phyloP scores from a whole-genome alignment of 345 rosid species.

The Eucalyptus fibrosa region DNA sequence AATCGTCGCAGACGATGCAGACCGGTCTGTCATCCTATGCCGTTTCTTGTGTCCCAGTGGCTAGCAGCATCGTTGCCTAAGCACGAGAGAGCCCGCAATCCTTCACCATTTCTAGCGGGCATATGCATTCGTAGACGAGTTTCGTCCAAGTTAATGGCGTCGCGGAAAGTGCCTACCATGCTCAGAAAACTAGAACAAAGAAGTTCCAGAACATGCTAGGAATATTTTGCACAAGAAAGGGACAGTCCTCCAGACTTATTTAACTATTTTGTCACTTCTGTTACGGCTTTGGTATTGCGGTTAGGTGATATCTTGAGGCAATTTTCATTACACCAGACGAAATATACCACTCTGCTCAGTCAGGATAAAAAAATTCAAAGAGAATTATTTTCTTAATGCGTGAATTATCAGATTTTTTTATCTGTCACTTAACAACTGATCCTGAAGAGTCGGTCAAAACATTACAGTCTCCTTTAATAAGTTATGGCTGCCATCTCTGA shows the following conservation, averaged over 20 bases:
- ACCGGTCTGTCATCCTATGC: not conserved
- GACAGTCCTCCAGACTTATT: not conserved
- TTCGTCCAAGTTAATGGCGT: not conserved
- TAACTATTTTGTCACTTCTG: not conserved
- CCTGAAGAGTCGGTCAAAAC: not conserved
- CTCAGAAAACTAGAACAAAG: not conserved
- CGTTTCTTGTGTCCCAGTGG: not conserved
- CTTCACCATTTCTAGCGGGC: not conserved
- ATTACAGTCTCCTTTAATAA: not conserved
- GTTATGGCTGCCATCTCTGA: not conserved
- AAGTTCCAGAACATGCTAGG: not conserved
- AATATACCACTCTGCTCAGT: not conserved
- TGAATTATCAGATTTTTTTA: no score
- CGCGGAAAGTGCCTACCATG: not conserved
- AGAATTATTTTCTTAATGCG: not conserved
- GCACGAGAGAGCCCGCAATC: not conserved
- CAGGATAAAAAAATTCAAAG: not conserved
- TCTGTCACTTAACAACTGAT: accelerated
- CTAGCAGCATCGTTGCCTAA: not conserved
- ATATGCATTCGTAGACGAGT: not conserved
- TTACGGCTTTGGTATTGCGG: not conserved
- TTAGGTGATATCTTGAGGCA: not conserved
- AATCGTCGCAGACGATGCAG: not conserved
- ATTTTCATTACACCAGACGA: not conserved
- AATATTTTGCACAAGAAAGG: not conserved